Evolutionary conservation across 805 yeast genomes (phyloP).

Genomic region (Lipomyces lipofer): DNA sequence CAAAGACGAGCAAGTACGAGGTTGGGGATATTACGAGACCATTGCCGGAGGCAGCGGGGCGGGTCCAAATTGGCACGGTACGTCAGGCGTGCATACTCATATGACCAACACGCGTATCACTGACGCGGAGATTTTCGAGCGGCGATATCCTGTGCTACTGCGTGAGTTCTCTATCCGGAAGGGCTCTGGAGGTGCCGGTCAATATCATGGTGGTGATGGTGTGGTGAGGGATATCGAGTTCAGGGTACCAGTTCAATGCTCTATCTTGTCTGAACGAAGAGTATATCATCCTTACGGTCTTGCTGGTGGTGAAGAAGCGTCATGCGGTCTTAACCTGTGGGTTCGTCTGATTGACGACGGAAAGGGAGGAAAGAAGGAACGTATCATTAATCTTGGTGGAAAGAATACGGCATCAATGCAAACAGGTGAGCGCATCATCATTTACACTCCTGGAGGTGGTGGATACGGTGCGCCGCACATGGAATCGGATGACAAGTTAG

Average conservation of each 20-base stretch:
- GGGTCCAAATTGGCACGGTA: constrained; percentile 81
- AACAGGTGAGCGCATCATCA: constrained; percentile 65
- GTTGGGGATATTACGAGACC: constrained; percentile 46
- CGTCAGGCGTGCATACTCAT: constrained; percentile 87
- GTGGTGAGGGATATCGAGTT: constrained; percentile 84
- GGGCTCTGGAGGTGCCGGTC: constrained; percentile 81
- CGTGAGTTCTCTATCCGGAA: constrained; percentile 68
- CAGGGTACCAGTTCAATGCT: constrained; percentile 64
- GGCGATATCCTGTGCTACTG: constrained; percentile 79
- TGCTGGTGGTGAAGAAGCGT: constrained; percentile 76
- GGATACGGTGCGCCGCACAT: constrained; percentile 56
- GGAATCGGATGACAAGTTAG: constrained; percentile 11
- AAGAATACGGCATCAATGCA: constrained; percentile 59
- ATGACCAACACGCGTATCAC: constrained; percentile 94
- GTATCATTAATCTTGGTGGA: constrained; percentile 56
- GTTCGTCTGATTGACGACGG: constrained; percentile 39
- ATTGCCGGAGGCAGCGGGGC: constrained; percentile 98
- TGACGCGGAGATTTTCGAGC: constrained; percentile 85
- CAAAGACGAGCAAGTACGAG: constrained; percentile 36
- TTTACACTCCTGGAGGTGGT: constrained; percentile 85
- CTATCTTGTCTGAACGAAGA: constrained; percentile 84
- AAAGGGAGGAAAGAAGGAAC: constrained; percentile 34
- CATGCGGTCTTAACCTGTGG: constrained; percentile 63
- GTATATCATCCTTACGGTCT: constrained; percentile 84
- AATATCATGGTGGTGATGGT: constrained; percentile 79